Conservation (phyloP, 805 yeast species). For the Kuraishia cidri region DNA sequence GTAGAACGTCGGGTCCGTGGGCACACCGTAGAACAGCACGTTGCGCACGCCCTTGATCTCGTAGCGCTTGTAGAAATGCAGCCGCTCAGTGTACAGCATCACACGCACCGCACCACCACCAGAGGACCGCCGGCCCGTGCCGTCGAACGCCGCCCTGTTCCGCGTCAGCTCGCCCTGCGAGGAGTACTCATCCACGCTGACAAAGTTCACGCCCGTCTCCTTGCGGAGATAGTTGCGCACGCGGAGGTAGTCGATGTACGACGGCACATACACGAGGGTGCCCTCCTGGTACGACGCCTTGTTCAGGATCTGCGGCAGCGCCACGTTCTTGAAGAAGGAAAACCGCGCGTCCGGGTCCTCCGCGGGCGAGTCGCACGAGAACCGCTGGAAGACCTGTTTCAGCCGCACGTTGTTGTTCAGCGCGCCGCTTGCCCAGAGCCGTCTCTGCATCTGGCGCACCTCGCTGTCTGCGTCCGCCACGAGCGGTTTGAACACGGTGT, state of each 20-base stretch:
- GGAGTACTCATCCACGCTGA: conserved; percentile 78
- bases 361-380: conserved; percentile 44
- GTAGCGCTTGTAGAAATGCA: conserved; percentile 85
- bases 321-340: conserved; percentile 65
- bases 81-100: conserved; percentile 85
- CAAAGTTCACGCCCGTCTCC: conserved; percentile 56
- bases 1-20: conserved; percentile 79
- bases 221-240: conserved; percentile 61
- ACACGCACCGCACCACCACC: too few species aligned
- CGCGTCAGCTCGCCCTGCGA: conserved; percentile 61
- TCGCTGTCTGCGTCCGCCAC: conserved; percentile 38
- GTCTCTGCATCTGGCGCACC: conserved; percentile 50
- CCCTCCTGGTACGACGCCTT: conserved; percentile 63
- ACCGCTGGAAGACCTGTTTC: conserved; percentile 63
- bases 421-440: conserved; percentile 16
- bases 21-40: conserved; percentile 74
- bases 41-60: conserved; percentile 80
- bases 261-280: conserved; percentile 71
- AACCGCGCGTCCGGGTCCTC: conserved; percentile 80
- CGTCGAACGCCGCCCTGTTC: conserved; percentile 60
- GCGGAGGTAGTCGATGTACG: conserved; percentile 79
- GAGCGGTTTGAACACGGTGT: conserved; percentile 42
- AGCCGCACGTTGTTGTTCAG: conserved; percentile 34
- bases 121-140: conserved; percentile 22
- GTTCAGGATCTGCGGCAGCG: conserved; percentile 64